Base-by-base conservation (phyloP, 257 asterid species). In the Salvia hispanica region DNA sequence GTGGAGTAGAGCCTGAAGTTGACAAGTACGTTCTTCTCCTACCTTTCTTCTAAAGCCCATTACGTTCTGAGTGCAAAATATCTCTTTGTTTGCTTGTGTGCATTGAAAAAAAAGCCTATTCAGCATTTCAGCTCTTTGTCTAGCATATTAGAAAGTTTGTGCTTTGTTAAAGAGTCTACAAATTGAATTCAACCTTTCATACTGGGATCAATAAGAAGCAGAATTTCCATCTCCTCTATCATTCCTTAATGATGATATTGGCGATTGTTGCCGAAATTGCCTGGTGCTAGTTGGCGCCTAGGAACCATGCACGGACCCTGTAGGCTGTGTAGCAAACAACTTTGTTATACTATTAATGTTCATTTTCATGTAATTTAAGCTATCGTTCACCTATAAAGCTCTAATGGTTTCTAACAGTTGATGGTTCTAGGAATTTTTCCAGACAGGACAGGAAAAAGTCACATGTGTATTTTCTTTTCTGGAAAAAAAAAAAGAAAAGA, bases 1-100 rank as follows among this genome's bases (percentile, higher is more conserved):
- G 95, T 69, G 97, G 96, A 73, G 98, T 86, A 56, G 97, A 90
- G 72, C 98, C 98, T 5, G 89, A 92, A 92, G 98, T 92, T 69
- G 97, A 92, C 92, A 90, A 90, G 97, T 92, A 86, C 21, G 9
- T 58, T 52, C 51, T 59, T 39, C 25, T 58, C 66, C 43, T 45
- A 36, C 59, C 51, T 74, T 62, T 34, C 58, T 69, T 15, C 39
- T 42, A 28, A 36, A 39, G 47, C 50, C 45, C 8, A 8, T 31
- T 70, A 33, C 15, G 10, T 70, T 48, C 14, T 63, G 25, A 64
- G 28, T 62, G 34, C 43, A 36, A 34, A 31, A 42, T 3, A 6
- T 57, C 39, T 50, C 37, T 59, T 36, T 62, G 36, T 37, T 33
- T 14, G 54, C 62, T 5, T 36, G 11, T 42, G 12, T 47, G 4